A percentile compares a stretch with the other conserved stretches of the same genome.
These are phyloP conservation scores for Camelina hispida DNA, from an alignment of 345 rosid genomes.

Conservation along the genomic window DNA sequence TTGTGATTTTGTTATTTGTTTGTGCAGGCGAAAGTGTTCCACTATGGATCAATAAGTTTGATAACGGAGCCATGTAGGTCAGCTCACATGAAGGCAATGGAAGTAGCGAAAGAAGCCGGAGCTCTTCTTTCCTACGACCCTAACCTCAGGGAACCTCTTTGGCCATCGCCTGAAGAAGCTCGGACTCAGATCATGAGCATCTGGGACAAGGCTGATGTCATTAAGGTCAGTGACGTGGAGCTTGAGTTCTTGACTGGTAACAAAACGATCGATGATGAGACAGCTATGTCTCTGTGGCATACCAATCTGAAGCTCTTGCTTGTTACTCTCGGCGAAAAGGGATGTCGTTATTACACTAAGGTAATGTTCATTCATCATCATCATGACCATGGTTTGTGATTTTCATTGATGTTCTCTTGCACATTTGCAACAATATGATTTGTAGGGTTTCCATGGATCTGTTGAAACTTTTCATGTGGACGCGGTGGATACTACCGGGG, in stretches of 20 bases:
- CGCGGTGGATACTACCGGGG: conserved; percentile 89
- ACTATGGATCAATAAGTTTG: conserved; percentile 75
- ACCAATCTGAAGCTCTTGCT: conserved; percentile 61
- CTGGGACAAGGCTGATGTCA: conserved; percentile 68
- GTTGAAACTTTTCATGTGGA: conserved; percentile 80
- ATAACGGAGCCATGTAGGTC: conserved; percentile 71
- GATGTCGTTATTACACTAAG: conserved; percentile 64
- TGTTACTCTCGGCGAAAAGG: conserved; percentile 62
- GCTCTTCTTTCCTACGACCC: conserved; percentile 72
- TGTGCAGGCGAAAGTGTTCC: conserved; percentile 63
- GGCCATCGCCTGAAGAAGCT: conserved; percentile 70
- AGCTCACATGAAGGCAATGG: conserved; percentile 63
- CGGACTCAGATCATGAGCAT: conserved; percentile 61
- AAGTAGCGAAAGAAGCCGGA: conserved; percentile 63
- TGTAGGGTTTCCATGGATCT: conserved; percentile 74
- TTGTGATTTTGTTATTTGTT: not conserved
- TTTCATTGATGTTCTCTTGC: not conserved
- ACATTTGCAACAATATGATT: not conserved
- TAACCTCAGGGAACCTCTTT: conserved; percentile 59
- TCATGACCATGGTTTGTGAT: not conserved
- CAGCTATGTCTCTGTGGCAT: conserved; percentile 48
- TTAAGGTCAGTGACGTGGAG: conserved; percentile 62
- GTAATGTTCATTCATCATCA: conserved; percentile 19
- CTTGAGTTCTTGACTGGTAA: conserved; percentile 47
- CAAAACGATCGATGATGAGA: conserved; percentile 45